Evolutionary conservation across 257 asterid species (phyloP).

Genomic region (Solanum raphanifolium): DNA sequence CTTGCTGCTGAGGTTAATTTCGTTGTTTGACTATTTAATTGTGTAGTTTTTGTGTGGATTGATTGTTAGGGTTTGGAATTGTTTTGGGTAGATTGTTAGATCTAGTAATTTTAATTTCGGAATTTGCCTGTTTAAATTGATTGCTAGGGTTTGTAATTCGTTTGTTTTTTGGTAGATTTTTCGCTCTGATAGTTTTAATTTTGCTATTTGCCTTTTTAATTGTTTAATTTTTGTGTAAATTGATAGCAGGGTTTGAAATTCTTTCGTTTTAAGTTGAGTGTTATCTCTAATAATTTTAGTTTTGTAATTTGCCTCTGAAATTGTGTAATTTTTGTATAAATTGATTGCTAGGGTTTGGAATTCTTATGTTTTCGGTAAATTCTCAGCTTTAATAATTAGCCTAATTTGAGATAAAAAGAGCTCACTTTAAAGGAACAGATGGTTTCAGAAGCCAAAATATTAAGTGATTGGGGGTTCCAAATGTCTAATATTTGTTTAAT

Average conservation of each 20-base stretch:
- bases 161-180: background rate
- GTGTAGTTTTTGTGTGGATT: background rate
- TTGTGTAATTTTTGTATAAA: background rate
- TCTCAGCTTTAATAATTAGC: background rate
- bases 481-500: background rate
- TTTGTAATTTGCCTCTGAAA: background rate
- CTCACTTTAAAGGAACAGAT: background rate
- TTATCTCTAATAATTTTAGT: background rate
- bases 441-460: no score
- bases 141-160: background rate
- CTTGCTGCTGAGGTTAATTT: constrained; percentile 6
- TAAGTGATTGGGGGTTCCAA: background rate
- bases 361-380: background rate
- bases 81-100: background rate
- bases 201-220: background rate
- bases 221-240: background rate
- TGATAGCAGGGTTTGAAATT: background rate
- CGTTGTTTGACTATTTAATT: background rate
- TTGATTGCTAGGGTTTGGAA: background rate
- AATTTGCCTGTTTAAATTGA: background rate
- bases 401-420: background rate
- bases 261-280: background rate
- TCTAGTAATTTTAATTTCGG: background rate
- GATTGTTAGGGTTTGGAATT: background rate
- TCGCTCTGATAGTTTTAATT: background rate